Percentiles rank a stretch among this genome's conserved stretches.
Evolutionary conservation across 805 yeast species (phyloP).

Genomic region (Wickerhamiella vanderwaltii): DNA sequence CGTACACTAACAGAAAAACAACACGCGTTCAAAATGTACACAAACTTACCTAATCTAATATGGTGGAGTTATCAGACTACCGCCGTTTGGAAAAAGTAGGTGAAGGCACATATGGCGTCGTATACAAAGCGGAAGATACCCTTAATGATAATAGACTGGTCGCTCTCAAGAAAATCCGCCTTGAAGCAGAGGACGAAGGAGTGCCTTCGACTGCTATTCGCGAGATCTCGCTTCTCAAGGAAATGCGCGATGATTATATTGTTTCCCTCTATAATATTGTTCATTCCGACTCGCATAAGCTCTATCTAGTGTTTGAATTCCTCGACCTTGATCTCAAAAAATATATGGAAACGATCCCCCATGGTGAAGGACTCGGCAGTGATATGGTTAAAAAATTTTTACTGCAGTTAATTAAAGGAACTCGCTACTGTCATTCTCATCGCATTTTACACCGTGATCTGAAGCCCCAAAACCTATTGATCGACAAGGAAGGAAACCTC

Average conservation of each 20-base stretch:
- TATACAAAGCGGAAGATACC: slow-evolving; percentile 85
- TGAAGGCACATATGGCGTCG: slow-evolving; percentile 96
- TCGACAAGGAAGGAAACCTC: slow-evolving; percentile 89
- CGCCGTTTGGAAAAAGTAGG: slow-evolving; percentile 94
- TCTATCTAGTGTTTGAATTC: slow-evolving; percentile 86
- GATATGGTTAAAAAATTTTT: slow-evolving; percentile 86
- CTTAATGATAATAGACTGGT: slow-evolving; percentile 87
- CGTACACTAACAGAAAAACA: too few species aligned
- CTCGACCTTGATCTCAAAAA: slow-evolving; percentile 89
- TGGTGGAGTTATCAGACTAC: slow-evolving; percentile 85
- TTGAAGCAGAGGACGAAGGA: slow-evolving; percentile 96
- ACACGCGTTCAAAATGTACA: too few species aligned
- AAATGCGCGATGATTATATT: slow-evolving; percentile 84
- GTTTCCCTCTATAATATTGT: slow-evolving; percentile 87
- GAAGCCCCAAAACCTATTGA: slow-evolving; percentile 90
- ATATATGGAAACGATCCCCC: slow-evolving; percentile 92
- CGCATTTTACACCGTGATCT: slow-evolving; percentile 90
- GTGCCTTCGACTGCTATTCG: slow-evolving; percentile 97
- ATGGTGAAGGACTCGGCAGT: slow-evolving; percentile 78
- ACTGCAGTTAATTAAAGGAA: slow-evolving; percentile 84
- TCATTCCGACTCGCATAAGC: slow-evolving; percentile 85
- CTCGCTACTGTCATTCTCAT: slow-evolving; percentile 86
- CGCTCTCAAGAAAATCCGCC: slow-evolving; percentile 86
- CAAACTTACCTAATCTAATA: too few species aligned
- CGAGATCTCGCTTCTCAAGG: slow-evolving; percentile 88